Evolutionary conservation across 2,329 filamentous ascomycete genomes (phyloP).

Genomic region (Sordariomycetes sp.): DNA sequence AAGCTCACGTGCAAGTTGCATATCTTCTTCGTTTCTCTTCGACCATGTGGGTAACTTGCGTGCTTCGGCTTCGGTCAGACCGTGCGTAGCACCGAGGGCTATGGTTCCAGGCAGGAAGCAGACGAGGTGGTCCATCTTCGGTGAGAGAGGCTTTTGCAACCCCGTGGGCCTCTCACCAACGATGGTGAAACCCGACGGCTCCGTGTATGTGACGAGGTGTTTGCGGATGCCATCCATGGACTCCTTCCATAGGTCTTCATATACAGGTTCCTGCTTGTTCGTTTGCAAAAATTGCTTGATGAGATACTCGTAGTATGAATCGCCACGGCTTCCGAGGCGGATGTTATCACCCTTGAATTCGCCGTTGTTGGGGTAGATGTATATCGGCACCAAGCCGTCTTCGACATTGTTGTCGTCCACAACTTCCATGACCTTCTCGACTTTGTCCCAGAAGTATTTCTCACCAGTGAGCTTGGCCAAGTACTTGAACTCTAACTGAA

Average conservation of each 20-base stretch:
- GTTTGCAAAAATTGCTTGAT: constrained; percentile 98
- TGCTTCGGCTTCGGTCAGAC: constrained; percentile 65
- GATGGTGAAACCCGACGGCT: constrained; percentile 73
- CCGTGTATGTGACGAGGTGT: constrained; percentile 83
- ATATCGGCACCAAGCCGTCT: constrained; percentile 87
- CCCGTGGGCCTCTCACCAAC: constrained; percentile 79
- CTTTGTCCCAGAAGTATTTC: constrained; percentile 82
- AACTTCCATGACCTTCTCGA: constrained; percentile 84
- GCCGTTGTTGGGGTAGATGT: constrained; percentile 70
- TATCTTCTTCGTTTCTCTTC: constrained; percentile 73
- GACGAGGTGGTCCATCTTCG: constrained; percentile 97
- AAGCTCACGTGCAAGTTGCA: constrained; percentile 77
- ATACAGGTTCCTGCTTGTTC: constrained; percentile 73
- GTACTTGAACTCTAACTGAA: constrained; percentile 97
- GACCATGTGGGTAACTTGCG: constrained; percentile 66
- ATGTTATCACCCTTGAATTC: constrained; percentile 79
- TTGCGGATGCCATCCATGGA: constrained; percentile 78
- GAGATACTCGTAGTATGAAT: constrained; percentile 98
- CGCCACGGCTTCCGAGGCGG: constrained; percentile 83
- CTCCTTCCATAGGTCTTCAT: constrained; percentile 89
- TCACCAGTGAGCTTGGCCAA: constrained; percentile 91
- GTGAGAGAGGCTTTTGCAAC: constrained; percentile 53
- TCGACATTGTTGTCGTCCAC: constrained; percentile 72
- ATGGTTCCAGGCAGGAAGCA: constrained; percentile 98
- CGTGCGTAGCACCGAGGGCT: constrained; percentile 76